phyloP scores from a whole-genome alignment of 2,329 filamentous ascomycete genomes.

The Helicocarpus griseus region DNA sequence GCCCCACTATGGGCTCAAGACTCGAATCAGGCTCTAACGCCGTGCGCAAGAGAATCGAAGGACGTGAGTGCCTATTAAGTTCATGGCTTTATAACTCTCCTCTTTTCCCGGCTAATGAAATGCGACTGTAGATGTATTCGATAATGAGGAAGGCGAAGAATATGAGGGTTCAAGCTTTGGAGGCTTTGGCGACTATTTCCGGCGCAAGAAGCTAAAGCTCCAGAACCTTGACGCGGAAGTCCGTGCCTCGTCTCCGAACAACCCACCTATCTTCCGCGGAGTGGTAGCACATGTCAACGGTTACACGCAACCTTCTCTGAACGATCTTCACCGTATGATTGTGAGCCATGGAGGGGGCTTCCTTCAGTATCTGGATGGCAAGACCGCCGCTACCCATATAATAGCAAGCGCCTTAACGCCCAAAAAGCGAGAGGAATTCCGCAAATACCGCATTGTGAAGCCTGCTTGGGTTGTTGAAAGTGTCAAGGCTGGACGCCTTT shows the following conservation, averaged over 20 bases:
- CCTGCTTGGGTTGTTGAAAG: conserved; percentile 93
- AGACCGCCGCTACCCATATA: conserved; percentile 92
- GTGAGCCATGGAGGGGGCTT: conserved; percentile 92
- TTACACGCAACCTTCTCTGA: conserved; percentile 88
- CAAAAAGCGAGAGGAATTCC: conserved; percentile 86
- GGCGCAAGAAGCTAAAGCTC: conserved; percentile 92
- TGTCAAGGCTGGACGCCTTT: conserved; percentile 64
- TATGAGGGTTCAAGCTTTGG: conserved; percentile 81
- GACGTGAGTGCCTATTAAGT: conserved; percentile 31
- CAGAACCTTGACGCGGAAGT: conserved; percentile 86
- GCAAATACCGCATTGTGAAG: conserved; percentile 81
- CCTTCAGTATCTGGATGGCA: conserved; percentile 86
- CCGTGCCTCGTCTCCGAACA: conserved; percentile 57
- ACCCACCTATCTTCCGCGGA: conserved; percentile 79
- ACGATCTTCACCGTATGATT: conserved; percentile 77
- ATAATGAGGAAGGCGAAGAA: conserved; percentile 77
- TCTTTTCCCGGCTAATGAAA: conserved; percentile 6
- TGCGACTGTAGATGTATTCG: conserved; percentile 53
- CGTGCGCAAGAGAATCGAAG: conserved; percentile 55
- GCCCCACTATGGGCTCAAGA: conserved; percentile 48
- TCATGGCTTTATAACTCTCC: not conserved
- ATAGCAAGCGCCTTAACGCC: conserved; percentile 83
- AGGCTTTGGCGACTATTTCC: conserved; percentile 84
- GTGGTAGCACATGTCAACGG: conserved; percentile 88
- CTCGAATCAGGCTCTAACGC: conserved; percentile 50